phyloP scores from a whole-genome alignment of 148 eudicot species.

The Rhododendron henanense region DNA sequence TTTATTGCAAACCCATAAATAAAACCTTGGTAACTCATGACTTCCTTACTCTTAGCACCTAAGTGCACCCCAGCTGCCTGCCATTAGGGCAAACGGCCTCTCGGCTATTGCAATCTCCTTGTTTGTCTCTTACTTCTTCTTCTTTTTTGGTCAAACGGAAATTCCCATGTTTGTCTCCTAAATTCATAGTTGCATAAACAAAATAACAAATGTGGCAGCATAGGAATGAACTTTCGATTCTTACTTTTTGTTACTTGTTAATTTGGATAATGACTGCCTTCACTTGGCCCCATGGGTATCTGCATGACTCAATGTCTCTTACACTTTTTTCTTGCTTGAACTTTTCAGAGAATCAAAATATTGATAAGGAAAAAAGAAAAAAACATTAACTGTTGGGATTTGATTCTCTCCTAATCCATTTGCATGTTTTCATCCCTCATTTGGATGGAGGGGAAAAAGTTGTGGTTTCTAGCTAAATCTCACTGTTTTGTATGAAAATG shows the following conservation, averaged over 20 bases:
- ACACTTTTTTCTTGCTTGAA: slow-evolving; percentile 27
- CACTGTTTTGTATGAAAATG: background rate
- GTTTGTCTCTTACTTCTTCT: background rate
- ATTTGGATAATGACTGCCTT: background rate
- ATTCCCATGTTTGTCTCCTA: background rate
- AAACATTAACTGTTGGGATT: slow-evolving; percentile 12
- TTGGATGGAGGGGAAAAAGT: background rate
- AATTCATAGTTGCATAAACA: background rate
- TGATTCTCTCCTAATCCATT: slow-evolving; percentile 21
- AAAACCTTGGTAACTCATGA: background rate
- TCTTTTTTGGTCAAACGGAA: no score
- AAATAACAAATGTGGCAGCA: background rate
- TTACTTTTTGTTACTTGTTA: background rate
- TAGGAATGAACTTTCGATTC: background rate
- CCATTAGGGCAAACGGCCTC: no score
- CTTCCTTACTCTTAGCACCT: no score
- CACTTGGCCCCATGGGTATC: slow-evolving; percentile 8
- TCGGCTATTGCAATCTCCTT: background rate
- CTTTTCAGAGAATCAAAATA: slow-evolving; percentile 11
- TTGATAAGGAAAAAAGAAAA: background rate
- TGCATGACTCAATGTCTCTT: slow-evolving; percentile 25
- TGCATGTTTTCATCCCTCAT: slow-evolving; percentile 4
- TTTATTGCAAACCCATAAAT: background rate
- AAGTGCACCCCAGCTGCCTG: no score
- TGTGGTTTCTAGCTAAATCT: background rate